Conservation (phyloP, 345 rosid genomes). For the Anacardium occidentale region DNA sequence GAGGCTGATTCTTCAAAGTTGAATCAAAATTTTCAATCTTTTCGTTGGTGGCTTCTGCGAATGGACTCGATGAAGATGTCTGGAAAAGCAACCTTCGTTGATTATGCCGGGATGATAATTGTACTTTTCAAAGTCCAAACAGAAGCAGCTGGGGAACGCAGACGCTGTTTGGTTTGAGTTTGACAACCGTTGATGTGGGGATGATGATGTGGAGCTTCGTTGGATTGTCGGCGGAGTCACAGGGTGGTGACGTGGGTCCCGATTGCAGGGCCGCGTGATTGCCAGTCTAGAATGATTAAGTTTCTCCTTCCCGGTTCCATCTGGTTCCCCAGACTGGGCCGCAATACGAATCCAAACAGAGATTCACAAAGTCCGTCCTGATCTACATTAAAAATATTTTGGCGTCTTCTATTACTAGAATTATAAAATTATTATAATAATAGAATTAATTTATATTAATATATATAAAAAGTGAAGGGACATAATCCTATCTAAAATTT, state of each 20-base stretch:
- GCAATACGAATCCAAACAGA: no score
- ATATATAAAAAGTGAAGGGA: no score
- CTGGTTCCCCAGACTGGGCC: no score
- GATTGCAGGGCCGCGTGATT: not conserved
- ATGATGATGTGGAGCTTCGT: constrained; percentile 10
- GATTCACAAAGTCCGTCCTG: no score
- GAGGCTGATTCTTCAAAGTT: constrained; percentile 7
- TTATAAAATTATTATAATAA: no score
- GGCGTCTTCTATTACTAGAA: no score
- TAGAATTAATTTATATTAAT: no score
- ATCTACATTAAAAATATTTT: no score
- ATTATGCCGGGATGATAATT: not conserved
- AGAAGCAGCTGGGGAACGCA: no score
- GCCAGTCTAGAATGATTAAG: not conserved
- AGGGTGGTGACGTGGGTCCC: not conserved
- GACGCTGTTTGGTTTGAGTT: not conserved
- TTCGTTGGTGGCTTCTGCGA: not conserved
- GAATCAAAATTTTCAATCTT: no score
- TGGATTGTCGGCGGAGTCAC: not conserved
- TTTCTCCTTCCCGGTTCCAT: no score
- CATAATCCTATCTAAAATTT: no score
- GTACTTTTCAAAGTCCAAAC: not conserved
- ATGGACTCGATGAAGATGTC: not conserved
- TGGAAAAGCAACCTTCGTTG: not conserved
- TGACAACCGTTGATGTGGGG: not conserved